Conservation (phyloP, 1,284 basidiomycete genomes). For the Kalmanozyma brasiliensis region DNA sequence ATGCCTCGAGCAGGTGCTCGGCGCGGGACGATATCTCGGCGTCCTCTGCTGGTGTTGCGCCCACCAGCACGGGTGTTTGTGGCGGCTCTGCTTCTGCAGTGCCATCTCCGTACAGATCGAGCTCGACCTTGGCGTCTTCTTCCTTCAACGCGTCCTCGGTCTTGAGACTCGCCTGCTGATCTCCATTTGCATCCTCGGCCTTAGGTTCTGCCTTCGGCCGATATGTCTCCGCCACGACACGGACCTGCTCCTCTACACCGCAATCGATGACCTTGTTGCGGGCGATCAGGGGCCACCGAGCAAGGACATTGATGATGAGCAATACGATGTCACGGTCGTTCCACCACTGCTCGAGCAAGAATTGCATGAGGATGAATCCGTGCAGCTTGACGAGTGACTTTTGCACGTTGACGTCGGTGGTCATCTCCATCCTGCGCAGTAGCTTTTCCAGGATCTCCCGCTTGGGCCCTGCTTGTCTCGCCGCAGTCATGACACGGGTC, state of each 20-base stretch:
- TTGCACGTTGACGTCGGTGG: conserved; percentile 81
- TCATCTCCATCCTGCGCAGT: conserved; percentile 87
- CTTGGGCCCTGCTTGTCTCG: conserved; percentile 85
- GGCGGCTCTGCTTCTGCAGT: conserved; percentile 5
- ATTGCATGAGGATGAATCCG: conserved; percentile 91
- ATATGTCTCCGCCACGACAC: conserved; percentile 36
- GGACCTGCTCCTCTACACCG: conserved; percentile 69
- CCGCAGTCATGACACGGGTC: conserved; percentile 88
- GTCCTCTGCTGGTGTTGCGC: conserved; percentile 32
- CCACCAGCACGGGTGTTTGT: background rate
- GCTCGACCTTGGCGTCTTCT: conserved; percentile 1
- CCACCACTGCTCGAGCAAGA: conserved; percentile 82
- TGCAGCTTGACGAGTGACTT: conserved; percentile 90
- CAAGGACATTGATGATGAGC: conserved; percentile 71
- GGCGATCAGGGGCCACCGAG: conserved; percentile 81
- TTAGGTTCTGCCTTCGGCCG: conserved; percentile 15
- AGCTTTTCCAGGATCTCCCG: conserved; percentile 84
- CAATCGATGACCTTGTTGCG: conserved; percentile 88
- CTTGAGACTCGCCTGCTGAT: conserved; percentile 7
- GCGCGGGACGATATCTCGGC: conserved; percentile 44
- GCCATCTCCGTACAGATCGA: background rate
- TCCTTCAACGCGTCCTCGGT: conserved; percentile 1
- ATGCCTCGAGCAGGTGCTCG: conserved; percentile 76
- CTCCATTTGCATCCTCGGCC: conserved; percentile 67
- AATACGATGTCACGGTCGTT: conserved; percentile 79